phyloP scores from a whole-genome alignment of 78 protist genomes.

The Dictyostelium intermedium region DNA sequence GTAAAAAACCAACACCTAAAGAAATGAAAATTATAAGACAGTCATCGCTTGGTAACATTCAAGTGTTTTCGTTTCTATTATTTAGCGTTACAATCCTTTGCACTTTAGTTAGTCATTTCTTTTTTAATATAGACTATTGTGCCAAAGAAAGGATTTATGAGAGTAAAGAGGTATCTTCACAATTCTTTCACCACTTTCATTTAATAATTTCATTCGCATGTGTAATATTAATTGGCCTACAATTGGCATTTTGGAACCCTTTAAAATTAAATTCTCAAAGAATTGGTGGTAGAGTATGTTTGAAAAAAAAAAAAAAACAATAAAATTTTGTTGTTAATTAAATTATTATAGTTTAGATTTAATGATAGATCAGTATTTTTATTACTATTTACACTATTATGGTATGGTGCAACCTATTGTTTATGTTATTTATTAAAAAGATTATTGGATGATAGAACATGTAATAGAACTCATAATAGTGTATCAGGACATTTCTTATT shows the following conservation, averaged over 20 bases:
- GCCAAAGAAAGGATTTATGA: slow-evolving; percentile 23
- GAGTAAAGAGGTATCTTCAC: not conserved
- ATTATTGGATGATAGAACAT: slow-evolving; percentile 16
- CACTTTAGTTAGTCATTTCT: not conserved
- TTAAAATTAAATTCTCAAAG: not conserved
- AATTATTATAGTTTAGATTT: slow-evolving; percentile 21
- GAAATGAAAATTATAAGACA: slow-evolving; percentile 1
- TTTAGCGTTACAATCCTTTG: not conserved
- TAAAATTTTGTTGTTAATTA: not conserved
- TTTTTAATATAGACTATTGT: slow-evolving; percentile 58
- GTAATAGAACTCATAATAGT: slow-evolving; percentile 31
- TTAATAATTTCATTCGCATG: slow-evolving; percentile 9
- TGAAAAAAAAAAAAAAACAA: not conserved
- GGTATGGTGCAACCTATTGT: slow-evolving; percentile 67
- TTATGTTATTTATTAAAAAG: slow-evolving; percentile 31
- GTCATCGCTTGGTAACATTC: slow-evolving; percentile 43
- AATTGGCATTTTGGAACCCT: slow-evolving; percentile 57
- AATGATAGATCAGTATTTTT: slow-evolving; percentile 38
- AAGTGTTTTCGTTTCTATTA: not conserved
- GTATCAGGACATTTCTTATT: slow-evolving; percentile 65
- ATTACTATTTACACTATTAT: slow-evolving; percentile 25
- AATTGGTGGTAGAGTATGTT: not conserved
- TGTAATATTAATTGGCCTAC: not conserved
- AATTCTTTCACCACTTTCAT: not conserved
- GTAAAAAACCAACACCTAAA: not conserved